Percentiles rank a stretch among this genome's conserved stretches.
Conservation (phyloP, 1,139 yeast species). For the Pneumocystis jirovecii region DNA sequence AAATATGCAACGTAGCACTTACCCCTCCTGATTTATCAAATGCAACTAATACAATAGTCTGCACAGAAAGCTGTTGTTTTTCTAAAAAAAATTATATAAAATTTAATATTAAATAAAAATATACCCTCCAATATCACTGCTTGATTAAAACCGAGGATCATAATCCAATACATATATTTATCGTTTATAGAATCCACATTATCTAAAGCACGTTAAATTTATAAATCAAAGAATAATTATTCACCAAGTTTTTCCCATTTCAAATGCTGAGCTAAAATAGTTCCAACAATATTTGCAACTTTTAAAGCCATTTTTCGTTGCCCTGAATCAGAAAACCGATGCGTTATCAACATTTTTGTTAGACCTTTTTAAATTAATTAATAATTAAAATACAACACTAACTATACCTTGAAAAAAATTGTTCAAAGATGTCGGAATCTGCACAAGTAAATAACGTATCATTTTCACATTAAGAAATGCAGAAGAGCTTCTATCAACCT, state of each 20-base stretch:
- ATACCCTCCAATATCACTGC: slow-evolving; percentile 17
- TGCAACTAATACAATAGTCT: slow-evolving; percentile 7
- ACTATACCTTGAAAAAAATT: slow-evolving; percentile 20
- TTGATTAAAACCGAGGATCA: slow-evolving; percentile 12
- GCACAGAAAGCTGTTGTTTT: slow-evolving; percentile 8
- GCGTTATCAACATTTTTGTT: slow-evolving; percentile 15
- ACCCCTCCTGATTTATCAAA: slow-evolving; percentile 18
- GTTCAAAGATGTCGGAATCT: slow-evolving; percentile 20
- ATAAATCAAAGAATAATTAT: background rate
- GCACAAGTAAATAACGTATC: slow-evolving; percentile 20
- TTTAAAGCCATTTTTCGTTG: slow-evolving; percentile 19
- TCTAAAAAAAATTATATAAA: slow-evolving; percentile 11
- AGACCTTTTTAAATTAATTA: slow-evolving; percentile 9
- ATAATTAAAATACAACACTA: background rate
- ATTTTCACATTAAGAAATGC: slow-evolving; percentile 20
- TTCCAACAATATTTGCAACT: slow-evolving; percentile 22
- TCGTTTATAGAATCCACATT: slow-evolving; percentile 8
- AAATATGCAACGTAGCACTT: slow-evolving; percentile 16
- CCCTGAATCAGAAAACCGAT: slow-evolving; percentile 18
- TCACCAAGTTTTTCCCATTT: slow-evolving; percentile 11
- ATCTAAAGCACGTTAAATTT: slow-evolving; percentile 1
- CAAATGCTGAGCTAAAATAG: slow-evolving; percentile 20
- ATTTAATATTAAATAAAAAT: background rate
- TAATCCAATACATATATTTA: slow-evolving; percentile 13
- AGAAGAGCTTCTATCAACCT: slow-evolving; percentile 15